Evolutionary conservation across 1,284 basidiomycete genomes (phyloP).

Genomic region (Grifola frondosa): DNA sequence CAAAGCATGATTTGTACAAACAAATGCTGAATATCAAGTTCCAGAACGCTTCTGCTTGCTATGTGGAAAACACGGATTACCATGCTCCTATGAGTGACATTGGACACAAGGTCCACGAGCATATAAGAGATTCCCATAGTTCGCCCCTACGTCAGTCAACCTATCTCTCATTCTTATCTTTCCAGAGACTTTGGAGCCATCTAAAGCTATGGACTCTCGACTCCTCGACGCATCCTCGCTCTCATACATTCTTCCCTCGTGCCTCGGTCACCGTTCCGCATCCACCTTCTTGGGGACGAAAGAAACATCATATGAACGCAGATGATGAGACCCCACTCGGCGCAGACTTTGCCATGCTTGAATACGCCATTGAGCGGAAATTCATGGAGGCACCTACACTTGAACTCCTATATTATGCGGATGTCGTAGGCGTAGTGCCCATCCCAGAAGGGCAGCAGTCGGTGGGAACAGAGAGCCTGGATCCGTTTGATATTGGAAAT

Average conservation of each 20-base stretch:
- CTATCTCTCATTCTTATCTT: conserved; percentile 47
- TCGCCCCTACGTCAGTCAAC: conserved; percentile 33
- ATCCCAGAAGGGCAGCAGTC: conserved; percentile 33
- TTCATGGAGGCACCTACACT: conserved; percentile 75
- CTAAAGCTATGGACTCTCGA: conserved; percentile 46
- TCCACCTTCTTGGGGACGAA: conserved; percentile 28
- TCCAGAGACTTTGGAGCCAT: conserved; percentile 55
- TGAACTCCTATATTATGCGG: conserved; percentile 82
- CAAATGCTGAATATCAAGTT: conserved; percentile 74
- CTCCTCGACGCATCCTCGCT: conserved; percentile 14
- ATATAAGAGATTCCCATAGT: conserved; percentile 46
- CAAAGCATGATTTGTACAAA: conserved; percentile 79
- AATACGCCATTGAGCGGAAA: conserved; percentile 86
- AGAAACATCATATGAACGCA: conserved; percentile 40
- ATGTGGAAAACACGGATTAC: conserved; percentile 78
- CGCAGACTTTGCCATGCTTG: conserved; percentile 53
- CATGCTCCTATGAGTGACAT: conserved; percentile 61
- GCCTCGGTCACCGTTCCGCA: conserved; percentile 15
- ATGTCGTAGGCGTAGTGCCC: conserved; percentile 71
- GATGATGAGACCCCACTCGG: conserved; percentile 58
- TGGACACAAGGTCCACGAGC: conserved; percentile 63
- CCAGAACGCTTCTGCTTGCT: conserved; percentile 60
- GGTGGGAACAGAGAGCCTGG: conserved; percentile 34
- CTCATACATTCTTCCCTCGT: conserved; percentile 7
- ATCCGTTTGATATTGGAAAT: conserved; percentile 76